A percentile compares a stretch with the other conserved stretches of the same genome.
Evolutionary conservation across 352 stramenopile species (phyloP).

Genomic region (Phytophthora pisi): DNA sequence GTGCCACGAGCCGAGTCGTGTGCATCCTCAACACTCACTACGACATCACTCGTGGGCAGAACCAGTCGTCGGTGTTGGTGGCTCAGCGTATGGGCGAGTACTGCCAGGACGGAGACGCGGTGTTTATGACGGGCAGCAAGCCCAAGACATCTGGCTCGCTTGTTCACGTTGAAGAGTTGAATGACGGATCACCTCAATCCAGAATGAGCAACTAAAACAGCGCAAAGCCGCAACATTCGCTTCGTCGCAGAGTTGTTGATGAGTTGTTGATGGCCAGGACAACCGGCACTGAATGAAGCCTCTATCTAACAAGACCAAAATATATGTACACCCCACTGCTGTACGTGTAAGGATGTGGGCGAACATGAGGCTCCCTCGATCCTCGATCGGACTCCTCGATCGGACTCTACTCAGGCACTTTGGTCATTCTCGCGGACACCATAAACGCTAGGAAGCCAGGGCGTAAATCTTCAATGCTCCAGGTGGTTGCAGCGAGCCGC

Average conservation of each 20-base stretch:
- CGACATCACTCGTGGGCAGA: conserved; percentile 59
- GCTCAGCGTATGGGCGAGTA: conserved; percentile 41
- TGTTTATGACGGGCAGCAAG: conserved; percentile 52
- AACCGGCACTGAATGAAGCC: too few relatives aligned
- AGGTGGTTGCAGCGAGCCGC: neutral
- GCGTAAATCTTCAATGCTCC: neutral
- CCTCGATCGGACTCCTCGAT: too few relatives aligned
- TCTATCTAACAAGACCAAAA: too few relatives aligned
- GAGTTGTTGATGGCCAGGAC: neutral
- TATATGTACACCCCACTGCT: too few relatives aligned
- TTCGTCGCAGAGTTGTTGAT: neutral
- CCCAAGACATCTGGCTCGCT: neutral
- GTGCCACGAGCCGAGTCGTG: conserved; percentile 23
- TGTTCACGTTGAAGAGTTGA: neutral
- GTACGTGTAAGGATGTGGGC: too few relatives aligned
- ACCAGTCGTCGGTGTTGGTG: conserved; percentile 56
- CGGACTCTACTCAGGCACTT: too few relatives aligned
- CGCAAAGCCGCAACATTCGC: conserved; percentile 2
- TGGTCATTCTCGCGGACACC: neutral
- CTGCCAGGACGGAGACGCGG: conserved; percentile 49
- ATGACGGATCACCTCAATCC: neutral
- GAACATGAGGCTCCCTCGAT: too few relatives aligned
- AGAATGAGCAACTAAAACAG: conserved; percentile 9
- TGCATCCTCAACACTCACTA: conserved; percentile 79
- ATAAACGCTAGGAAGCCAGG: neutral